Evolutionary conservation across 768 basidiomycete genomes (phyloP), one percentile per base, ranked within the genome.

Genomic region (Terana coerulea): DNA sequence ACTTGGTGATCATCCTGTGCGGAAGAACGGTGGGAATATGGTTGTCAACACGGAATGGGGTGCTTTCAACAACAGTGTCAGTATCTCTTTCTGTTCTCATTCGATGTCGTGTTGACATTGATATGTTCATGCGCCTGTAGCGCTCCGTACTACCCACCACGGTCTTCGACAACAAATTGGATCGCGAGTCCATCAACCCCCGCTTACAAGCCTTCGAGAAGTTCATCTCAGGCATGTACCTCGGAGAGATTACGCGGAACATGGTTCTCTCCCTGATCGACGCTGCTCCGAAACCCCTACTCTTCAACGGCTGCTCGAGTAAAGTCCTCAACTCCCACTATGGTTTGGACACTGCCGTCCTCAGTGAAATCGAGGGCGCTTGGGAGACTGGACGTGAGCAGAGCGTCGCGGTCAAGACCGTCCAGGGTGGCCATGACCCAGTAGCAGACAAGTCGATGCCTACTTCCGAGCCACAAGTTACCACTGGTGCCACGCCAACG

Each of bases 21-120:
- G 74, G 9, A 71, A 75, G 8, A 73, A 79, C 28, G 86, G 83
- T 4, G 88, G 84, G 17, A 70, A 79, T 57, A 99, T 99, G 97
- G 80, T 98, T 49, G 82, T 98, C 51, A 99, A 99, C 71, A 91
- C 91, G 6, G 97, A 98, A 72, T 98, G 95, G 97, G 97, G 97
- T 55, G 97, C 83, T 22, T 97, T 98, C 71, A 91, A 99, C 69
- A 98, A 97, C 69, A 78, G 84, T 44, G 93, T 92, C 65, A 59
- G 83, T 69, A 33, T n/a, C 25, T 25, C 6, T 5, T 7, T 15
- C 7, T 25, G 7, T 25, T 14, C 5, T 34, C 21, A 12, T 22
- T n/a, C n/a, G n/a, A n/a, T n/a, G n/a, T n/a, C n/a, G n/a, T n/a
- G 17, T 47, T 3, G n/a, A 53, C 40, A 12, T 49, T 26, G 5